Conservation (phyloP, 2,329 filamentous ascomycete species). For the Colletotrichum falcatum region DNA sequence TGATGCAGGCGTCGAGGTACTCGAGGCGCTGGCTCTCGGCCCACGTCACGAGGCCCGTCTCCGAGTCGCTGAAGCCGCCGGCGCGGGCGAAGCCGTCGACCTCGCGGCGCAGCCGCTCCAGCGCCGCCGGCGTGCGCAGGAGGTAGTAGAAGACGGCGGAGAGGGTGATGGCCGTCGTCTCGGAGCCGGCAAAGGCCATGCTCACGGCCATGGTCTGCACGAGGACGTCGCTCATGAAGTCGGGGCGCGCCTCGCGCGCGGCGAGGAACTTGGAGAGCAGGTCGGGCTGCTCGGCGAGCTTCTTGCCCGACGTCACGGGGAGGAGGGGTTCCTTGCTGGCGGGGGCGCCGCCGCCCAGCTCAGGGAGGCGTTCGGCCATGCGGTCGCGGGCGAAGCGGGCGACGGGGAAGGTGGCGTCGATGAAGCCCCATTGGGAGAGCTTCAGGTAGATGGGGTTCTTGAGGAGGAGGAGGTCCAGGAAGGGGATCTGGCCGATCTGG, state of each 20-base stretch:
- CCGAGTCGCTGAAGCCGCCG: conserved; percentile 63
- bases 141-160: conserved; percentile 80
- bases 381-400: conserved; percentile 77
- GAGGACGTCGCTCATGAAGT: conserved; percentile 77
- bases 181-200: conserved; percentile 80
- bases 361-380: conserved; percentile 72
- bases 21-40: conserved; percentile 75
- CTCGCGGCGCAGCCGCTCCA: conserved; percentile 69
- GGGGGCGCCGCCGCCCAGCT: conserved; percentile 52
- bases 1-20: conserved; percentile 82
- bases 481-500: conserved; percentile 80
- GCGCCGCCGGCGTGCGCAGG: conserved; percentile 69
- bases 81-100: conserved; percentile 68
- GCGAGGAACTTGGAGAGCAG: conserved; percentile 79
- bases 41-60: conserved; percentile 76
- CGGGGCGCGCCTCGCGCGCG: conserved; percentile 73
- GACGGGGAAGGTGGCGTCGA: conserved; percentile 77
- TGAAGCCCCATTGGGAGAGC: conserved; percentile 74
- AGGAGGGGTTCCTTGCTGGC: conserved; percentile 53
- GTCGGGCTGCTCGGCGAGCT: conserved; percentile 62
- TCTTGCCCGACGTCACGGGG: conserved; percentile 52
- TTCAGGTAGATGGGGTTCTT: conserved; percentile 82
- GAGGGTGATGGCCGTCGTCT: conserved; percentile 83
- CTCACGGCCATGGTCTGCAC: conserved; percentile 79
- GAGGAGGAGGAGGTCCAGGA: conserved; percentile 75